Evolutionary conservation across 192 early-diverging fungal species (phyloP), one percentile per base, ranked within the genome.

Genomic region (Podila minutissima): DNA sequence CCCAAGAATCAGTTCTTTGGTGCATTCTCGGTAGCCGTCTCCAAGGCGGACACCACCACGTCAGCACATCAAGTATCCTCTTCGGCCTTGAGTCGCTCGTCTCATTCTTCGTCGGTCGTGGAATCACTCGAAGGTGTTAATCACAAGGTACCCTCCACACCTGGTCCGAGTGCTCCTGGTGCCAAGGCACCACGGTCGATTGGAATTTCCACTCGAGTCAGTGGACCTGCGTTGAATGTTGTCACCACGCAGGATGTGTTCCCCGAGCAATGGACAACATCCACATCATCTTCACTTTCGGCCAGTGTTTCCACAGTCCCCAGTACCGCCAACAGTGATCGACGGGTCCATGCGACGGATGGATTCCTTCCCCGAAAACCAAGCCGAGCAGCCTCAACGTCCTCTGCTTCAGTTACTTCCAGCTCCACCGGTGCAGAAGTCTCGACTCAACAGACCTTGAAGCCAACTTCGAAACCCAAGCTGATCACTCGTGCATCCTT

Each of bases 231-330:
- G 0, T 26, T 73, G 13, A 81, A 69, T 29, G 67, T 73, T 5
- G 66, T 81, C 8, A 81, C 77, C 46, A 81, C 64, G 29, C 65
- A 72, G 20, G 75, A 79, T 64, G 58, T 81, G 4, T 81, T 69
- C 62, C 77, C 72, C 11, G 77, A 81, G 9, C 70, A 73, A 15
- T 81, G 71, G 71, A 48, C 29, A 5, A 37, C 66, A 5, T 81
- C 77, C 0, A 55, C 61, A 5, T 10, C 71, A 4, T 70, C 66
- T 0, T 73, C 71, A 2, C 48, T 65, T 7, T 72, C 69, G n/a
- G 75, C 75, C 20, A 64, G n/a, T 22, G 15, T 64, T 22, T 64
- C 74, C 1, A 67, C 66, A 1, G 49, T 59, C 24, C 59, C 59
- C 12, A 64, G 62, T 22, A 55, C 35, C 29, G 66, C 61, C 22